Evolutionary conservation across 495 filamentous ascomycete genomes (phyloP).

Genomic region (Xylaria sp.): DNA sequence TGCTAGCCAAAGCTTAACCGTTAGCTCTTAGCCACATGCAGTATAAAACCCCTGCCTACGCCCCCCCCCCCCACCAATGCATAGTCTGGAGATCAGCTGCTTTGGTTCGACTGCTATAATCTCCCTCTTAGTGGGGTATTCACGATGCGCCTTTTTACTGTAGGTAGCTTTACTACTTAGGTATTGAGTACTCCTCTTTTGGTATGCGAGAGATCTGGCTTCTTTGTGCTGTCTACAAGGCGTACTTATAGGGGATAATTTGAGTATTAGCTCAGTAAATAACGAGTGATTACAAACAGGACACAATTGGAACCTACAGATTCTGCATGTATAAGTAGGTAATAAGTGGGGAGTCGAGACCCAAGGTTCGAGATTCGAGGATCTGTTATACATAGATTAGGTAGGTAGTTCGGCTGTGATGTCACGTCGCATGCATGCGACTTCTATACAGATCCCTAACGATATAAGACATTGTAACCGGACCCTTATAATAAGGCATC

Average conservation of each 20-base stretch:
- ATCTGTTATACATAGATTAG: no score
- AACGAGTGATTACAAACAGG: no score
- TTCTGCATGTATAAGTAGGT: background rate
- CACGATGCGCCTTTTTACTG: background rate
- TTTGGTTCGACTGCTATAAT: background rate
- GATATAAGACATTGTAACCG: background rate
- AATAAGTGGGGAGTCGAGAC: background rate
- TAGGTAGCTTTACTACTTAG: no score
- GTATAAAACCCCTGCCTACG: background rate
- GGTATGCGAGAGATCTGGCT: no score
- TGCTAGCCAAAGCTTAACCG: background rate
- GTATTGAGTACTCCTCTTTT: no score
- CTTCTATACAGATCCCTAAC: background rate
- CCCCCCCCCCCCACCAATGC: background rate
- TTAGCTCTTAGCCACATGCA: slow-evolving; percentile 7
- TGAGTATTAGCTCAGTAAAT: no score
- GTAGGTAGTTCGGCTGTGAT: slow-evolving; percentile 12
- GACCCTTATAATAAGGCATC: background rate
- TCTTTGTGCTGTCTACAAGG: no score
- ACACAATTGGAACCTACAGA: no score
- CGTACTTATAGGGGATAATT: no score
- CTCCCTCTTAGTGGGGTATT: background rate
- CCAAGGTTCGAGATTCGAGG: background rate
- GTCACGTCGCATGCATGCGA: slow-evolving; percentile 21
- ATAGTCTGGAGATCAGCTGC: background rate